Conservation (phyloP, 1,284 basidiomycete genomes). For the Schizophyllum commune region DNA sequence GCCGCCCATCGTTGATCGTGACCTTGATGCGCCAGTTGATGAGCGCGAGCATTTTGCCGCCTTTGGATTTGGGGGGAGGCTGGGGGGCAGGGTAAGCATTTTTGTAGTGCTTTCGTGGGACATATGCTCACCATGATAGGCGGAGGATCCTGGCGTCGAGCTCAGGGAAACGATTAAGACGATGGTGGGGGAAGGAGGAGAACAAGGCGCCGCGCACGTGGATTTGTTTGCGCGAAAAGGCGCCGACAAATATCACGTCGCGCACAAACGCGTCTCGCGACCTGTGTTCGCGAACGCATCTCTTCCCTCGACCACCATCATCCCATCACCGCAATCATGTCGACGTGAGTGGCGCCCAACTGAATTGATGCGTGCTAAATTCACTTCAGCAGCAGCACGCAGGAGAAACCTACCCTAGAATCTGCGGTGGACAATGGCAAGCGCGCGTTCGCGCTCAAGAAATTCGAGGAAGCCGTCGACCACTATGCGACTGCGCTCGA, state of each 20-base stretch:
- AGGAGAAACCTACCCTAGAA: slow-evolving; percentile 34
- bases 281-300: neutral
- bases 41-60: slow-evolving; percentile 96
- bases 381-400: neutral
- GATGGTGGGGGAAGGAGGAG: neutral
- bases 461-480: slow-evolving; percentile 81
- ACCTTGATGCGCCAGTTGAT: slow-evolving; percentile 98
- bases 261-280: neutral
- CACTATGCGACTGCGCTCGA: slow-evolving; percentile 83
- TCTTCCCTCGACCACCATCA: neutral
- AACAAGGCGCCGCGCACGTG: neutral
- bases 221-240: neutral
- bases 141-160: neutral
- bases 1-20: slow-evolving; percentile 96
- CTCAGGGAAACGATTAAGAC: neutral
- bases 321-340: neutral
- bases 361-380: neutral
- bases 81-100: slow-evolving; percentile 19
- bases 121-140: neutral
- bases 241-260: neutral
- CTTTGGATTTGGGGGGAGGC: slow-evolving; percentile 93
- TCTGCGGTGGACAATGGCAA: slow-evolving; percentile 65
- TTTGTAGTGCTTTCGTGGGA: neutral
- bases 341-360: neutral
- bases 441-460: slow-evolving; percentile 81